phyloP scores from a whole-genome alignment of 2,329 filamentous ascomycete genomes.

The Fusarium nelsonii region DNA sequence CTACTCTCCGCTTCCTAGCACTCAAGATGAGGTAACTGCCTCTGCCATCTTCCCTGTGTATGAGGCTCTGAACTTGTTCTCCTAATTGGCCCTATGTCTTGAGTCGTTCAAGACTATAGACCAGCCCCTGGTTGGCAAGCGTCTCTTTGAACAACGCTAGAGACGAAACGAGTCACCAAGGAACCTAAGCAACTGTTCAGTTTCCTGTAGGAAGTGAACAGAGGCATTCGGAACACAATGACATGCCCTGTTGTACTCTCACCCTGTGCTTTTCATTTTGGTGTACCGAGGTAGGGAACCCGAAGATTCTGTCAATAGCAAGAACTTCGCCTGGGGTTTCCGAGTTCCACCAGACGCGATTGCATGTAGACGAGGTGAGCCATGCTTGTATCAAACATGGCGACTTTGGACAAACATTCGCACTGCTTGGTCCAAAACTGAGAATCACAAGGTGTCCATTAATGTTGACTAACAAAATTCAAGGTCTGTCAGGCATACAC shows the following conservation, averaged over 20 bases:
- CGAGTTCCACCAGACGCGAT: constrained; percentile 36
- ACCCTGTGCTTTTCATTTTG: constrained; percentile 24
- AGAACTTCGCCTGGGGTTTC: constrained; percentile 20
- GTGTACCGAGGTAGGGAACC: constrained; percentile 25
- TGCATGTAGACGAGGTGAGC: constrained; percentile 18
- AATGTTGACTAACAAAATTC: constrained; percentile 20
- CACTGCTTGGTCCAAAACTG: not conserved
- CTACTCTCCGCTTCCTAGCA: not conserved
- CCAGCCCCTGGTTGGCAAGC: constrained; percentile 13
- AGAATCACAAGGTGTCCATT: not conserved
- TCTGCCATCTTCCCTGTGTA: not conserved
- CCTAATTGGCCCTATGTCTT: not conserved
- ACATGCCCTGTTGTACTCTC: constrained; percentile 24
- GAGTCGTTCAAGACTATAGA: constrained; percentile 1
- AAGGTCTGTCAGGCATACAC: not conserved
- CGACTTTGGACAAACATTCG: constrained; percentile 24
- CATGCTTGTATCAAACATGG: constrained; percentile 22
- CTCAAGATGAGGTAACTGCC: not conserved
- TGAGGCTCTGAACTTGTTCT: not conserved
- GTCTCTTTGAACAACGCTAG: constrained; percentile 17
- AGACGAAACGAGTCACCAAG: not conserved
- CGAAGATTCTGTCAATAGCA: constrained; percentile 25
- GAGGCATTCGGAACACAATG: constrained; percentile 27
- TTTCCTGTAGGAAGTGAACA: constrained; percentile 31
- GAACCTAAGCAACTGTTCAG: constrained; percentile 31